Conservation (phyloP, 208 protist species). For the Crithidia acanthocephali region DNA sequence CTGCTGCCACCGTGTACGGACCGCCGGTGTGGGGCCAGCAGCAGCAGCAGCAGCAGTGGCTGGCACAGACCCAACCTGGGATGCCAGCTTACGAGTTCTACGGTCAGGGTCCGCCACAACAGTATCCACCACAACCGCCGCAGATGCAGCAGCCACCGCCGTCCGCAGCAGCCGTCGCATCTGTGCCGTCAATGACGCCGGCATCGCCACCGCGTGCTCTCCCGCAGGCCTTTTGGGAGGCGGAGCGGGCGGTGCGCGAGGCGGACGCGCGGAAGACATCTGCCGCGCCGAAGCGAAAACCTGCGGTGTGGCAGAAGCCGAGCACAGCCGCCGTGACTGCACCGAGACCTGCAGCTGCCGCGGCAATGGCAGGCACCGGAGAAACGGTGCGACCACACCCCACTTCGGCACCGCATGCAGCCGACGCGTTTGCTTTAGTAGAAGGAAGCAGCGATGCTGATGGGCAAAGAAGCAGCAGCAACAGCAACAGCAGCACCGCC, state of each 20-base stretch:
- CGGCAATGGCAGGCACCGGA: too few relatives aligned
- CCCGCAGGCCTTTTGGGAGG: constrained; percentile 9
- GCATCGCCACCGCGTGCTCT: constrained; percentile 5
- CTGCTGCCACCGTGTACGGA: neutral
- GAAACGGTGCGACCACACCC: too few relatives aligned
- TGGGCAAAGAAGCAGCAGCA: neutral
- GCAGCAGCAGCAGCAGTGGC: constrained; percentile 2
- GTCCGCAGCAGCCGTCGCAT: neutral
- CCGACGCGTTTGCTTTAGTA: constrained; percentile 1
- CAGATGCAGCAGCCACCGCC: neutral
- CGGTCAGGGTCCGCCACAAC: neutral
- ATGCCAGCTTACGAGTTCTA: constrained; percentile 12
- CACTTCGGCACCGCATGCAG: too few relatives aligned
- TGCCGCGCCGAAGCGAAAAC: neutral
- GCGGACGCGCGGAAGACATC: neutral
- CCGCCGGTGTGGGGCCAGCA: neutral
- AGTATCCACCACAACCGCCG: neutral
- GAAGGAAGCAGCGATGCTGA: constrained; percentile 3
- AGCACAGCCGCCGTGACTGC: neutral
- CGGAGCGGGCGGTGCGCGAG: constrained; percentile 11
- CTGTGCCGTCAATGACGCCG: neutral
- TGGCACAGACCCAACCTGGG: constrained; percentile 1
- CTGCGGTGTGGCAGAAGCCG: neutral
- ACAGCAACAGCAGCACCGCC: neutral
- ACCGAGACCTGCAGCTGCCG: neutral